Evolutionary conservation across 352 stramenopile genomes (phyloP).

Genomic region (Phytophthora pini): DNA sequence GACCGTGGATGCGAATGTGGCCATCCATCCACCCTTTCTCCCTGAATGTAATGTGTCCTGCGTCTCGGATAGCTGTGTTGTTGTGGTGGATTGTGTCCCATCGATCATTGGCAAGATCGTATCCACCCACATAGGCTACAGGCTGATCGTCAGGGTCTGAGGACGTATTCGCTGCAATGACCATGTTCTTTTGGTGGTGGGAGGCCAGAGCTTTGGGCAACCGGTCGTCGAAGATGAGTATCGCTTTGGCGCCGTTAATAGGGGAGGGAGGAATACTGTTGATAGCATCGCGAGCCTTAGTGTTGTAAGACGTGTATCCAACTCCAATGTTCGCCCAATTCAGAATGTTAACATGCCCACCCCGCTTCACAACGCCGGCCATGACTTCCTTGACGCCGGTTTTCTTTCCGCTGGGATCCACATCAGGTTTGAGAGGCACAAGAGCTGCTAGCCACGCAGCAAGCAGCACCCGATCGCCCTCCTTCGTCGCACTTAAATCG

Average conservation of each 20-base stretch:
- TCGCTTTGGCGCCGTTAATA: constrained; percentile 20
- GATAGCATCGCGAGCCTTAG: constrained; percentile 46
- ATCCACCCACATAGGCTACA: constrained; percentile 53
- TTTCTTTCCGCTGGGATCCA: constrained; percentile 19
- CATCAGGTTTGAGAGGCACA: constrained; percentile 44
- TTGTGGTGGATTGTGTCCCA: constrained; percentile 69
- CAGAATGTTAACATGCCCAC: constrained; percentile 50
- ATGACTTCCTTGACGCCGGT: constrained; percentile 43
- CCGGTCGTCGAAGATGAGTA: constrained; percentile 58
- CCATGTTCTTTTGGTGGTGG: constrained; percentile 62
- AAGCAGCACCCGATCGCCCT: constrained; percentile 38
- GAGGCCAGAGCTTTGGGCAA: constrained; percentile 31
- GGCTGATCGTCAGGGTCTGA: constrained; percentile 15
- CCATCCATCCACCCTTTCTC: constrained; percentile 66
- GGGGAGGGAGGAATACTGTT: constrained; percentile 35
- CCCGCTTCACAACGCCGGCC: constrained; percentile 31
- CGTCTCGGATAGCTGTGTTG: constrained; percentile 38
- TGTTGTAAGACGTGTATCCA: constrained; percentile 33
- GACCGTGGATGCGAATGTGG: constrained; percentile 49
- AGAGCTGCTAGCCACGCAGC: constrained; percentile 53
- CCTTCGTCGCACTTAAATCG: constrained; percentile 37
- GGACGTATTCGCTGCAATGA: constrained; percentile 21
- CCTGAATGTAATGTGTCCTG: constrained; percentile 32
- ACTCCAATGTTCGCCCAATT: constrained; percentile 57
- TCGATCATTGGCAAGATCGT: constrained; percentile 56